Conservation (phyloP, 176 grass and related monocot species). For the Phoenix roebelenii region DNA sequence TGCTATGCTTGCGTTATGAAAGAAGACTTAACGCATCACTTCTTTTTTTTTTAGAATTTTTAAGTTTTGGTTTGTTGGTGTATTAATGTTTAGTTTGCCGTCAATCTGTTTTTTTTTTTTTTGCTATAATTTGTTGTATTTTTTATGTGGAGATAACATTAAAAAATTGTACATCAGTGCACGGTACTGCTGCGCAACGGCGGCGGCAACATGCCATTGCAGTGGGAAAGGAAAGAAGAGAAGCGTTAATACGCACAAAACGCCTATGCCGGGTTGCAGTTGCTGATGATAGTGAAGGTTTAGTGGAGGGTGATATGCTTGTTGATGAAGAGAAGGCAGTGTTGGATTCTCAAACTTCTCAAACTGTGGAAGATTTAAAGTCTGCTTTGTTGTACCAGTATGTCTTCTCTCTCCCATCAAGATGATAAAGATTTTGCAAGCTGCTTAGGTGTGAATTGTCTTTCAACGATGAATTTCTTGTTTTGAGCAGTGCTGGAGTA, state of each 20-base stretch:
- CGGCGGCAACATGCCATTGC: constrained; percentile 67
- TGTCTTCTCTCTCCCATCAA: constrained; percentile 2
- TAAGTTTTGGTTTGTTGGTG: too few relatives aligned
- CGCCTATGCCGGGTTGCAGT: constrained; percentile 67
- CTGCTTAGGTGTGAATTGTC: neutral
- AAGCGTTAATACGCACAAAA: constrained; percentile 91
- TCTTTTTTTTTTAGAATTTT: too few relatives aligned
- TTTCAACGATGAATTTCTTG: neutral
- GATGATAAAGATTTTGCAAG: too few relatives aligned
- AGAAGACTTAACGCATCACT: too few relatives aligned
- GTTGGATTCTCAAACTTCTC: constrained; percentile 53
- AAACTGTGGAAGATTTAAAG: constrained; percentile 74
- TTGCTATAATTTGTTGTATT: neutral
- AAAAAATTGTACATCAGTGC: constrained; percentile 27
- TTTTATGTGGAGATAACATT: neutral
- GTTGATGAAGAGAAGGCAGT: constrained; percentile 54
- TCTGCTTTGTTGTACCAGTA: constrained; percentile 64
- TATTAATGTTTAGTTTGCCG: too few relatives aligned
- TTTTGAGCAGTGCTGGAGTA: too few relatives aligned
- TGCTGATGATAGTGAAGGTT: constrained; percentile 39
- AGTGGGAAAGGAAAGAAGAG: constrained; percentile 88
- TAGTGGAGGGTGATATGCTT: constrained; percentile 56
- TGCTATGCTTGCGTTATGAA: too few relatives aligned
- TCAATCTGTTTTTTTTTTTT: neutral
- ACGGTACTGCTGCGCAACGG: constrained; percentile 38